These are phyloP conservation scores for Trametes polyzona DNA, from an alignment of 1,284 basidiomycete genomes.

Conservation along the genomic window DNA sequence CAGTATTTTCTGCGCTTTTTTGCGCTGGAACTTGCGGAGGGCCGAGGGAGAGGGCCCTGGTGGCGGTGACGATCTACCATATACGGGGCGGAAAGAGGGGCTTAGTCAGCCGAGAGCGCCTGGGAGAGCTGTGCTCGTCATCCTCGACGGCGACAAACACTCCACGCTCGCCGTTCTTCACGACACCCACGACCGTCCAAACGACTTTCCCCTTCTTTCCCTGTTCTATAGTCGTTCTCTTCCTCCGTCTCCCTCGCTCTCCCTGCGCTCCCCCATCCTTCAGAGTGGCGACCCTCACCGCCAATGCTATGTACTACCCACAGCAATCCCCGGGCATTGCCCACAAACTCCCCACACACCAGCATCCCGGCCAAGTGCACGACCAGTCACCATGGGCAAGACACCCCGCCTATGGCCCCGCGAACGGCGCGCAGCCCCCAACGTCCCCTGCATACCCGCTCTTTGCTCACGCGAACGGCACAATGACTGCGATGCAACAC, in stretches of 20 bases:
- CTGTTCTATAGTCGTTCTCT: conserved; percentile 25
- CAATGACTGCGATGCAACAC: conserved; percentile 55
- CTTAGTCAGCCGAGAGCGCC: conserved; percentile 26
- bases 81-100: conserved; percentile 13
- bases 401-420: conserved; percentile 65
- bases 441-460: conserved; percentile 72
- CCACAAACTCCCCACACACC: conserved; percentile 69
- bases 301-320: conserved; percentile 76
- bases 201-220: conserved; percentile 23
- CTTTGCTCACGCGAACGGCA: conserved; percentile 68
- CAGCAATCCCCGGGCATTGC: conserved; percentile 78
- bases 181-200: conserved; percentile 35
- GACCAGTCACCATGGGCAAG: conserved; percentile 71
- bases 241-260: conserved; percentile 6
- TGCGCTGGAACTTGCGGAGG: conserved; percentile 1
- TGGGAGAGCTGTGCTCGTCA: conserved; percentile 31
- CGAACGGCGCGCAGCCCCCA: conserved; percentile 61
- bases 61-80: conserved; percentile 6
- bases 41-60: conserved; percentile 3
- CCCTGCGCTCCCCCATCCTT: conserved; percentile 3
- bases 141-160: conserved; percentile 34
- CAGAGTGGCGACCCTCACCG: conserved; percentile 32
- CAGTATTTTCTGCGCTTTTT: neutral
- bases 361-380: conserved; percentile 42
- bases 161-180: conserved; percentile 34